phyloP scores from a whole-genome alignment of 257 asterid genomes.

The Solanum bulbocastanum region DNA sequence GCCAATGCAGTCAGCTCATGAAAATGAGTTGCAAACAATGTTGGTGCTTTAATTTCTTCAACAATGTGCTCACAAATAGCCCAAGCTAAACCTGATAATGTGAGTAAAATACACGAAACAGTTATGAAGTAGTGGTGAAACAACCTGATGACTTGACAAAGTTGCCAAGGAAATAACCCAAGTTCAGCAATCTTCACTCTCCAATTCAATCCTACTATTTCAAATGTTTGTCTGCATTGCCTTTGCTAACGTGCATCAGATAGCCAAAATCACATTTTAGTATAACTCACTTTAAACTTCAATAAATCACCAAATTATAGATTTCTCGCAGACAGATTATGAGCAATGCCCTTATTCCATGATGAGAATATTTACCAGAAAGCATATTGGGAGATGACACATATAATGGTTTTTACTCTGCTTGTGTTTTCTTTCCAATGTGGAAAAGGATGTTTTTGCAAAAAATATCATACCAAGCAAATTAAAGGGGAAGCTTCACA shows the following conservation, averaged over 20 bases:
- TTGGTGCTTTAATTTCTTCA: conserved; percentile 78
- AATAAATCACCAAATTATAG: not conserved
- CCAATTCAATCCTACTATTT: not conserved
- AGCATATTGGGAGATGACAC: not conserved
- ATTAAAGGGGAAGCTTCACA: not conserved
- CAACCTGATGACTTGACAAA: not conserved
- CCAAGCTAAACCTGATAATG: conserved; percentile 81
- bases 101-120: not conserved
- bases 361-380: not conserved
- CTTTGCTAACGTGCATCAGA: not conserved
- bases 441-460: not conserved
- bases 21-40: conserved; percentile 93
- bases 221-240: not conserved
- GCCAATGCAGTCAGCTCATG: conserved; percentile 95
- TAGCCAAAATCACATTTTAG: not conserved
- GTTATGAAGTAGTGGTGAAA: not conserved
- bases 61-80: conserved; percentile 94
- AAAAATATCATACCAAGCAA: not conserved
- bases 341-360: not conserved
- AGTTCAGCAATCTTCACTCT: not conserved
- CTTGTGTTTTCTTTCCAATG: not conserved
- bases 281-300: not conserved
- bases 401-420: not conserved
- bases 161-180: not conserved
- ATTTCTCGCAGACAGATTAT: not conserved